Conservation (phyloP, 495 filamentous ascomycete genomes). For the Neurospora sp. region DNA sequence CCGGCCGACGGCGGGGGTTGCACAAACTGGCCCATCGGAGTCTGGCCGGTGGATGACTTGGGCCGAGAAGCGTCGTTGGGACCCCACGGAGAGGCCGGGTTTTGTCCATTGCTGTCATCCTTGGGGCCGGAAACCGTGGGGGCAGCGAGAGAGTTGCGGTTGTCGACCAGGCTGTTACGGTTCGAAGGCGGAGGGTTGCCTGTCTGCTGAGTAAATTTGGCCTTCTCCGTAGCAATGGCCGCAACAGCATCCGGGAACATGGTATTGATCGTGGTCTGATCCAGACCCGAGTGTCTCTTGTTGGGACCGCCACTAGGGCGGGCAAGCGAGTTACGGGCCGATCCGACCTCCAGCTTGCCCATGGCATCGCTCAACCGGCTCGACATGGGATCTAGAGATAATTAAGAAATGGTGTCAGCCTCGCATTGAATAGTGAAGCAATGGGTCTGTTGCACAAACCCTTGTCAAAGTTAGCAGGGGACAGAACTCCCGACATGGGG, state of each 20-base stretch:
- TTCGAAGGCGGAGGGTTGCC: constrained; percentile 85
- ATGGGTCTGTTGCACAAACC: constrained; percentile 47
- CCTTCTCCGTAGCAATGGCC: constrained; percentile 94
- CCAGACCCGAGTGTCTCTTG: constrained; percentile 87
- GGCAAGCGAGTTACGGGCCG: constrained; percentile 75
- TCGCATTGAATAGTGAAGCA: not conserved
- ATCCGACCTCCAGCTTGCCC: constrained; percentile 81
- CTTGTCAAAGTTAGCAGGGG: constrained; percentile 95
- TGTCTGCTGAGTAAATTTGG: constrained; percentile 89
- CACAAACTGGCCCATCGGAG: constrained; percentile 95
- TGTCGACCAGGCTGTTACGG: constrained; percentile 82
- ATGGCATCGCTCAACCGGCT: constrained; percentile 96
- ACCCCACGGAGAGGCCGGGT: constrained; percentile 72
- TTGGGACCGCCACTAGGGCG: constrained; percentile 58
- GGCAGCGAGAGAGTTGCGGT: constrained; percentile 67
- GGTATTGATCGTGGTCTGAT: constrained; percentile 88
- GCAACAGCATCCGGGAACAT: constrained; percentile 99
- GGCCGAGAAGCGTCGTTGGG: constrained; percentile 55
- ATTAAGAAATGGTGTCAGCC: not conserved
- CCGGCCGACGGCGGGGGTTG: constrained; percentile 71
- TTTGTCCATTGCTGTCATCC: constrained; percentile 44
- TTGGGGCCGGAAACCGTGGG: constrained; percentile 63
- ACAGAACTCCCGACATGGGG: constrained; percentile 92
- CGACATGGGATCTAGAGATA: constrained; percentile 78
- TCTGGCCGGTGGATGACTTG: constrained; percentile 79